Evolutionary conservation across 208 protist genomes (phyloP).

Genomic region (Tritrichomonas musculus): DNA sequence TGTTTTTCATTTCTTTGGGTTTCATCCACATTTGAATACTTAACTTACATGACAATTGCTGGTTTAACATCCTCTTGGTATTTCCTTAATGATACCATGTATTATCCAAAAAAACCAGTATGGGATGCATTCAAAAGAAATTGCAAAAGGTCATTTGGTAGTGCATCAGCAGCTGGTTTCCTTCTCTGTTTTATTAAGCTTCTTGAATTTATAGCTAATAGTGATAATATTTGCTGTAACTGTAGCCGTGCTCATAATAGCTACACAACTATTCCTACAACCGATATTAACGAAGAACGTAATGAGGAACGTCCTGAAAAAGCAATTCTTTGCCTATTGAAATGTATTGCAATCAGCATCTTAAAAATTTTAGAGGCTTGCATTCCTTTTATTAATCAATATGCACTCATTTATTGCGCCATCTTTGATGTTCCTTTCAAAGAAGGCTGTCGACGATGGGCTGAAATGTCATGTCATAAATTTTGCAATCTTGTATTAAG

Average conservation of each 20-base stretch:
- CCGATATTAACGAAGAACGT: too few species aligned
- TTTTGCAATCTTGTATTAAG: not conserved
- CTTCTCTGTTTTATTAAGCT: not conserved
- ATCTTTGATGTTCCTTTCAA: not conserved
- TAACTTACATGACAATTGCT: not conserved
- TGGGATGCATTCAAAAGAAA: not conserved
- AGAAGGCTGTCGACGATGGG: not conserved
- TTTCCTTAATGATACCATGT: not conserved
- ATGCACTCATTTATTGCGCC: not conserved
- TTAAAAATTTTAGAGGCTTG: not conserved
- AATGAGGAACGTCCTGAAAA: too few species aligned
- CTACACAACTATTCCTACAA: too few species aligned
- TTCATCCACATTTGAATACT: not conserved
- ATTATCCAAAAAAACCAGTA: not conserved
- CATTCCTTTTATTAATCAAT: not conserved
- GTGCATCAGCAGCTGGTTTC: not conserved
- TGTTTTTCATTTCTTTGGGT: not conserved
- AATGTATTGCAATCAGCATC: not conserved
- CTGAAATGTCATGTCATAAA: not conserved
- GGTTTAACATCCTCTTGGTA: not conserved
- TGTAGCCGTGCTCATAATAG: too few species aligned
- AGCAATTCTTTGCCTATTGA: too few species aligned
- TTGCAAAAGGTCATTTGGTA: not conserved
- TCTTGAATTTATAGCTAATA: not conserved
- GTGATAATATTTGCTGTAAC: too few species aligned